Conservation (phyloP, 176 grass and related monocot species). For the Avena eriantha region DNA sequence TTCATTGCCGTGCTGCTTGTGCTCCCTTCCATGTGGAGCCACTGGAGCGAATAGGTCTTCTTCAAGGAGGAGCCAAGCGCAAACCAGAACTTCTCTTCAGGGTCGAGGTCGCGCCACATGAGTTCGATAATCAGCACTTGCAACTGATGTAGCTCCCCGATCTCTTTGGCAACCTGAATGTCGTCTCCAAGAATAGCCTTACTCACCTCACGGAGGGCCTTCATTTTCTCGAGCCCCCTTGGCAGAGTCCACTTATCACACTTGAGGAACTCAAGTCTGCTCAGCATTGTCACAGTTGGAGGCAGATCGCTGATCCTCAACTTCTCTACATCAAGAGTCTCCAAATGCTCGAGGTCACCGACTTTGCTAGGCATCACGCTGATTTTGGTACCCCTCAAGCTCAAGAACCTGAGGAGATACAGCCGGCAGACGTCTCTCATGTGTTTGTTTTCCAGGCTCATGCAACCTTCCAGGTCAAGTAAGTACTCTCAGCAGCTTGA, state of each 20-base stretch:
- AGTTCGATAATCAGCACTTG: background rate
- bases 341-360: background rate
- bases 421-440: background rate
- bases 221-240: background rate
- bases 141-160: background rate
- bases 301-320: background rate
- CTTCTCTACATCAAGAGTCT: background rate
- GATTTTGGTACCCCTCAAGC: background rate
- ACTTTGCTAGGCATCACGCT: background rate
- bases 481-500: background rate
- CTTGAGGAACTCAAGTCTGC: background rate
- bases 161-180: background rate
- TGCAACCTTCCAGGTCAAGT: background rate
- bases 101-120: background rate
- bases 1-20: background rate
- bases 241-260: background rate
- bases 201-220: background rate
- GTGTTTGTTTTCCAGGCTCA: background rate
- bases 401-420: constrained; percentile 1
- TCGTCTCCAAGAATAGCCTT: background rate
- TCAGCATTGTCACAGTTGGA: background rate
- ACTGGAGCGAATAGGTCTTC: background rate
- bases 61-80: background rate
- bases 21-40: background rate
- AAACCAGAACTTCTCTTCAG: background rate